phyloP scores from a whole-genome alignment of 176 grass and related monocot species.

The Panicum miliaceum region DNA sequence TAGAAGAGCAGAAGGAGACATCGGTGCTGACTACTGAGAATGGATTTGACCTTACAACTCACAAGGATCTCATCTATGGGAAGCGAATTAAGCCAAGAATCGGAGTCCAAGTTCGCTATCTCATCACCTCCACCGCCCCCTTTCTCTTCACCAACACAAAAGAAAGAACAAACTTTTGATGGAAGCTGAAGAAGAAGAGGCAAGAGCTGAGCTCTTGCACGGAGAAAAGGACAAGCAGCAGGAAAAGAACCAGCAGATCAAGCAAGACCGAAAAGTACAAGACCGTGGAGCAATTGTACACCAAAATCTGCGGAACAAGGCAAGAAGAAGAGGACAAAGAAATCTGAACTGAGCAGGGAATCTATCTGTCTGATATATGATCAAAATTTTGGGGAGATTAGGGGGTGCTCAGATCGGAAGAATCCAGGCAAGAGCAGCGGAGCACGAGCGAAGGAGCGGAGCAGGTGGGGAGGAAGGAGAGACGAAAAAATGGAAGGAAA shows the following conservation, averaged over 20 bases:
- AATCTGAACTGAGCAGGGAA: slow-evolving; percentile 42
- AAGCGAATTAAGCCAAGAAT: background rate
- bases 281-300: slow-evolving; percentile 23
- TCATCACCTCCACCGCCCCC: background rate
- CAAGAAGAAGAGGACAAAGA: slow-evolving; percentile 27
- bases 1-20: slow-evolving; percentile 42
- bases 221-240: slow-evolving; percentile 13
- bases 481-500: background rate
- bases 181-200: background rate
- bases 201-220: slow-evolving; percentile 12
- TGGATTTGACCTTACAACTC: slow-evolving; percentile 13
- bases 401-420: slow-evolving; percentile 38
- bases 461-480: slow-evolving; percentile 1
- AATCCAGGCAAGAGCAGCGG: background rate
- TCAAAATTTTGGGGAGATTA: background rate
- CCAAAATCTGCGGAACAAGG: background rate
- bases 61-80: slow-evolving; percentile 26
- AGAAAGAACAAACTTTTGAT: background rate
- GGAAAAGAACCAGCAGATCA: background rate
- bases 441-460: background rate
- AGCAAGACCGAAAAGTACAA: background rate
- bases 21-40: slow-evolving; percentile 14
- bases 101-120: background rate
- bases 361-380: background rate
- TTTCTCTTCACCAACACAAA: background rate